Evolutionary conservation across 768 basidiomycete genomes (phyloP).

Genomic region (Boletus tomentosulus): DNA sequence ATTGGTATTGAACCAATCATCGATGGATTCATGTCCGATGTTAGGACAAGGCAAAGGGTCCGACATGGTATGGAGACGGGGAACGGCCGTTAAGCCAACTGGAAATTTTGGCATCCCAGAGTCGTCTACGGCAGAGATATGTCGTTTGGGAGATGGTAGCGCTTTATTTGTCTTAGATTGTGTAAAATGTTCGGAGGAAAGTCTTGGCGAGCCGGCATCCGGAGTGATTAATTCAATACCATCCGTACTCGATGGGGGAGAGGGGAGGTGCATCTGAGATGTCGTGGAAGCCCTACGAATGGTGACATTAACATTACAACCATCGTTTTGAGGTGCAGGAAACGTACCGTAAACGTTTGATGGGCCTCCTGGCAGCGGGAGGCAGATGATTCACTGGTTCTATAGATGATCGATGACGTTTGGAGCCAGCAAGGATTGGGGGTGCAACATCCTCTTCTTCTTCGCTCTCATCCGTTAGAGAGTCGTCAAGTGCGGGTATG

Average conservation of each 20-base stretch:
- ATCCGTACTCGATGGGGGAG: constrained; percentile 12
- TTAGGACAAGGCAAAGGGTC: constrained; percentile 26
- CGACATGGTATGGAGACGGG: constrained; percentile 29
- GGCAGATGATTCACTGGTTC: neutral
- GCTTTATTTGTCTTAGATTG: neutral
- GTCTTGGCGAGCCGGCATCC: neutral
- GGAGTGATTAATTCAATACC: neutral
- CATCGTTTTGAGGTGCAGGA: accelerated
- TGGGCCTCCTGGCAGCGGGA: neutral
- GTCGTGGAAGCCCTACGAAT: neutral
- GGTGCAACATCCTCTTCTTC: constrained; percentile 12
- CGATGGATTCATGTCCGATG: constrained; percentile 20
- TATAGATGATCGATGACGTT: constrained; percentile 13
- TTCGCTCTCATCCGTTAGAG: constrained; percentile 13
- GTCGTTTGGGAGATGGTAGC: constrained; percentile 31
- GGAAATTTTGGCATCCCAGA: constrained; percentile 27
- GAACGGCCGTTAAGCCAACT: constrained; percentile 7
- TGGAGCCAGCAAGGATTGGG: constrained; percentile 16
- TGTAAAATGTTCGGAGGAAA: neutral
- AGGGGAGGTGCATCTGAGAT: constrained; percentile 6
- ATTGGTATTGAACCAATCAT: constrained; percentile 35
- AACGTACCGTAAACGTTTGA: constrained; percentile 24
- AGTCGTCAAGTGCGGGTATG: constrained; percentile 2
- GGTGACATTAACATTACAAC: neutral
- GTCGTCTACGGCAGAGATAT: constrained; percentile 32